phyloP scores from a whole-genome alignment of 345 rosid genomes.

The Moringa oleifera region DNA sequence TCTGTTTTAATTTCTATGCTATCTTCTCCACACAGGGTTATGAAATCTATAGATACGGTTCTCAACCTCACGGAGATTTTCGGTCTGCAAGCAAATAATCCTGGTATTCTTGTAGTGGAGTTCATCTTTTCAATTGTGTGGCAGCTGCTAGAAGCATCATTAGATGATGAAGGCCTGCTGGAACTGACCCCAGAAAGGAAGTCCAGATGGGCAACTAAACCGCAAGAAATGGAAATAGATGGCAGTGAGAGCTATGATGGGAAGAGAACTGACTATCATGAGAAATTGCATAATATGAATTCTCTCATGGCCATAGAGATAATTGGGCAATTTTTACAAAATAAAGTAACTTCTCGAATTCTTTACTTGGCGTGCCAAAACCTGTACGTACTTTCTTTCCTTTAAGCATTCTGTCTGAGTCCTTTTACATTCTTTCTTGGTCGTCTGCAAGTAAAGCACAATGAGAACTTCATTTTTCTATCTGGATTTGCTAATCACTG shows the following conservation, averaged over 20 bases:
- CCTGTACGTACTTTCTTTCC: conserved; percentile 47
- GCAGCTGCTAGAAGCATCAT: conserved; percentile 78
- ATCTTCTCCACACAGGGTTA: conserved; percentile 42
- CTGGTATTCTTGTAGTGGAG: conserved; percentile 60
- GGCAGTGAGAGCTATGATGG: conserved; percentile 33
- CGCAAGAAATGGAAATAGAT: conserved; percentile 73
- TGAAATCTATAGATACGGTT: conserved; percentile 64
- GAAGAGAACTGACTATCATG: conserved; percentile 44
- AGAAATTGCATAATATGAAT: conserved; percentile 55
- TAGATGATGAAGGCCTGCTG: conserved; percentile 84
- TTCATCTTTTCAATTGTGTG: conserved; percentile 65
- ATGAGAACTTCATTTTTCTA: not conserved
- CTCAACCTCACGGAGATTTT: conserved; percentile 64
- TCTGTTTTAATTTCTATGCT: conserved; percentile 4
- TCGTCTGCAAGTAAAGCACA: not conserved
- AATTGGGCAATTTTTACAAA: conserved; percentile 57
- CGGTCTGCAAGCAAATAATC: conserved; percentile 51
- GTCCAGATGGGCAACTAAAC: conserved; percentile 51
- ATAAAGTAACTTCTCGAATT: conserved; percentile 68
- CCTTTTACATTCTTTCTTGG: conserved; percentile 11
- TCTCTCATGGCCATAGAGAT: conserved; percentile 71
- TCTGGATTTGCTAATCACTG: conserved; percentile 7
- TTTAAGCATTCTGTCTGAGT: not conserved
- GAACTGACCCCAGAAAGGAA: conserved; percentile 53
- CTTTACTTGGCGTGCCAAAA: conserved; percentile 60